Base-by-base conservation (phyloP, 164 flowering plant genomes). In the Vitis rupestris region DNA sequence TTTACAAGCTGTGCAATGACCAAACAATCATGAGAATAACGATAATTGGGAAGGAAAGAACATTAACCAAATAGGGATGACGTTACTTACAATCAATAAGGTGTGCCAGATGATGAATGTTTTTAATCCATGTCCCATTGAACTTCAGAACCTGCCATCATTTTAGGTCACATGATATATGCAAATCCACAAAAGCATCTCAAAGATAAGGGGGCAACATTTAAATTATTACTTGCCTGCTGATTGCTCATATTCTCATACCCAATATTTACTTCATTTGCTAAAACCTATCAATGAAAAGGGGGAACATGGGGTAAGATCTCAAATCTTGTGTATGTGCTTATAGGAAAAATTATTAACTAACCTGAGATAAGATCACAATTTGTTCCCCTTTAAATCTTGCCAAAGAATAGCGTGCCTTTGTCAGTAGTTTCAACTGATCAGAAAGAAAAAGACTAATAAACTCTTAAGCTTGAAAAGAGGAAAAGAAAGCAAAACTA, bases 171-270 rank as follows among this genome's bases (percentile, higher is more conserved):
- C 23, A 11, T 63, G 11, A 67, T 10, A 64, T 54, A 29, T 17
- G 27, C 2, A 49, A 8, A 74, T 14, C 11, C 9, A 50, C n/a
- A 69, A 13, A 27, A 19, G 15, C 14, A 13, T 13, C 61, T 66
- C 3, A 7, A 70, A 31, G 10, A 29, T 15, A 16, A 1, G 14
- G 13, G 2, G 44, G 65, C 12, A 54, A 65, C 3, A 10, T 37
- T 49, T 19, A 19, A 58, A 13, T 10, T 27, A 61, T 50, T 49
- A 67, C 86, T 75, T 83, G 77, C 98, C 92, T 94, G 98, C 77
- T 88, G 96, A 74, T 91, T 91, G 83, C 90, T 77, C 96, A 95
- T 88, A 76, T 90, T 93, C 67, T 95, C 99, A 50, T 93, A 93
- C 29, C 99, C 98, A 59, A 93, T 84, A 77, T 93, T 95, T 11